Percentiles rank a stretch among this genome's conserved stretches.
These are phyloP conservation scores for Malassezia slooffiae DNA, from an alignment of 1,284 basidiomycete species.

Conservation along the genomic window DNA sequence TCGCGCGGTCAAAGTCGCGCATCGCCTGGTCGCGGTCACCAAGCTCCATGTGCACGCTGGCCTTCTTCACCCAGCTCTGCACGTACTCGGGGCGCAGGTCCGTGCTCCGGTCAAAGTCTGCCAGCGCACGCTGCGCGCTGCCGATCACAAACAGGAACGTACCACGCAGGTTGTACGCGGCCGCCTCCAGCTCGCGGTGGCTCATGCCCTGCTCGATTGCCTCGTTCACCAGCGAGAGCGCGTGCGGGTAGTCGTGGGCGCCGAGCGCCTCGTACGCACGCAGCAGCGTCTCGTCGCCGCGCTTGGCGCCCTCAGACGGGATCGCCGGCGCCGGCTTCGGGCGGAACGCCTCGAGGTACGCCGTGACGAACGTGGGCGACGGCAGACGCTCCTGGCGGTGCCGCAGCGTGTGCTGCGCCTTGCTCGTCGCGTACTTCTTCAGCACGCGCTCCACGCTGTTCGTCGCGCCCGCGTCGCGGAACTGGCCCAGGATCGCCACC, in stretches of 20 bases:
- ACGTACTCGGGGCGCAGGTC: slow-evolving; percentile 64
- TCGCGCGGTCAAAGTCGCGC: slow-evolving; percentile 80
- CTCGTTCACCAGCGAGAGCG: slow-evolving; percentile 70
- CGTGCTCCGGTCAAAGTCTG: slow-evolving; percentile 69
- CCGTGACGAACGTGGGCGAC: slow-evolving; percentile 81
- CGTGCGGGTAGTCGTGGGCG: slow-evolving; percentile 76
- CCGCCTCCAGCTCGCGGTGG: slow-evolving; percentile 60
- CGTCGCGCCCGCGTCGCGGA: slow-evolving; percentile 69
- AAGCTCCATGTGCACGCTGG: slow-evolving; percentile 94
- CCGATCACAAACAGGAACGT: slow-evolving; percentile 74
- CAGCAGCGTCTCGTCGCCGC: slow-evolving; percentile 72
- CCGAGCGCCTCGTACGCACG: slow-evolving; percentile 71
- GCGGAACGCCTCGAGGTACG: slow-evolving; percentile 95
- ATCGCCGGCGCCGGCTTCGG: slow-evolving; percentile 61
- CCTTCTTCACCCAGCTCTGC: slow-evolving; percentile 92
- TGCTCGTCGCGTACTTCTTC: slow-evolving; percentile 66
- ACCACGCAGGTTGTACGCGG: slow-evolving; percentile 83
- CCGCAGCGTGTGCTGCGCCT: slow-evolving; percentile 63
- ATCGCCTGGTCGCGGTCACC: slow-evolving; percentile 58
- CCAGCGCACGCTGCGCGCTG: slow-evolving; percentile 72
- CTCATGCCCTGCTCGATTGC: slow-evolving; percentile 78
- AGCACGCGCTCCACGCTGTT: slow-evolving; percentile 80
- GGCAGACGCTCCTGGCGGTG: slow-evolving; percentile 73
- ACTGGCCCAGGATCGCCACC: slow-evolving; percentile 83
- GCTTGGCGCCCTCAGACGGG: slow-evolving; percentile 63